Evolutionary conservation across 108 stramenopile species (phyloP).

Genomic region (Fistulifera pelliculosa): DNA sequence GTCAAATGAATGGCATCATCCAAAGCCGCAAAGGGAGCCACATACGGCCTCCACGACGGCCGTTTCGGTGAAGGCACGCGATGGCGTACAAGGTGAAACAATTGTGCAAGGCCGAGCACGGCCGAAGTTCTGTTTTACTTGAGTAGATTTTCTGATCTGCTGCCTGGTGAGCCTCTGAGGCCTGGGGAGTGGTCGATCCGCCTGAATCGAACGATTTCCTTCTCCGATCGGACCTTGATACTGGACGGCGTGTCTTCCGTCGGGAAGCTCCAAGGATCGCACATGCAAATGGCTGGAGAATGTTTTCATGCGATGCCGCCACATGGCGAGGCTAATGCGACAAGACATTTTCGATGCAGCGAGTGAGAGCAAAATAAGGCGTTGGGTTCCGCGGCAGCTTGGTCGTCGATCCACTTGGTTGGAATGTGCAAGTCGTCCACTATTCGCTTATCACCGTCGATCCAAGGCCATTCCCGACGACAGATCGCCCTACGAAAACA

Average conservation of each 20-base stretch:
- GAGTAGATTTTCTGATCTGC: not conserved
- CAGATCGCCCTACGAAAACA: too few relatives aligned
- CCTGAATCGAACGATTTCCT: constrained; percentile 62
- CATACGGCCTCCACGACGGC: constrained; percentile 28
- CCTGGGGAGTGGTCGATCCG: constrained; percentile 50
- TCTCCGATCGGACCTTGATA: constrained; percentile 46
- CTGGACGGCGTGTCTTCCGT: constrained; percentile 18
- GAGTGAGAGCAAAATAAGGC: too few relatives aligned
- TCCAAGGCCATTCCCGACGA: too few relatives aligned
- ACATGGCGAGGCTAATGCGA: too few relatives aligned
- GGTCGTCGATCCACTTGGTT: too few relatives aligned
- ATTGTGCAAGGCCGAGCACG: not conserved
- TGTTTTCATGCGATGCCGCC: too few relatives aligned
- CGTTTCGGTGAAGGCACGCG: not conserved
- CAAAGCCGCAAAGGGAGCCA: constrained; percentile 26
- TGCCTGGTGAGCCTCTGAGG: constrained; percentile 8
- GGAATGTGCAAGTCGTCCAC: too few relatives aligned
- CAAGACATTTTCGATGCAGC: too few relatives aligned
- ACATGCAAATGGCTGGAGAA: too few relatives aligned
- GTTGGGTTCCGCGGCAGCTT: too few relatives aligned
- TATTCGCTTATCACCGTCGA: too few relatives aligned
- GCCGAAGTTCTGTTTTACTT: not conserved
- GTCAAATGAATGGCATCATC: constrained; percentile 35
- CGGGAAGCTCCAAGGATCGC: too few relatives aligned
- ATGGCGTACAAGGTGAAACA: constrained; percentile 1